Base-by-base conservation (phyloP, 305 asterid genomes). In the Plantago rigida region DNA sequence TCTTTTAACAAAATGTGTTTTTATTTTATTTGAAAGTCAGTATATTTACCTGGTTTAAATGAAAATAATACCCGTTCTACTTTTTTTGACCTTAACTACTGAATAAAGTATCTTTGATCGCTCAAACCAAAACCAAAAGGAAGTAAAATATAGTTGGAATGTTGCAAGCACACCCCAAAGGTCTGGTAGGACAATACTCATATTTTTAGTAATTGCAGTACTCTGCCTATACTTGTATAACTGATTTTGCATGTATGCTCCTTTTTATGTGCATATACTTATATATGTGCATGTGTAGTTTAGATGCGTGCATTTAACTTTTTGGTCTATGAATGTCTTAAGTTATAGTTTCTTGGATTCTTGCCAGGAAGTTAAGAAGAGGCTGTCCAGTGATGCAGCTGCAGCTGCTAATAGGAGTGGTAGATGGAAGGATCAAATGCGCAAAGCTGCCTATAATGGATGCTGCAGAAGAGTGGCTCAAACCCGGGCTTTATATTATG, bases 351-450 rank as follows among this genome's bases (percentile, higher is more conserved):
- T 71, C 58, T 66, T 65, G 54, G 31, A 47, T 26, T 64, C 22
- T 74, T 62, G 62, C 71, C 94, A 92, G 99, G 97, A 80, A 80
- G 88, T 79, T 29, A 89, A 87, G 80, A 92, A 79, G 80, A 87
- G 99, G 80, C 78, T 92, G 76, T 82, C 97, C 59, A 69, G 81
- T 74, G 97, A 87, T 71, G 94, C 83, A 69, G 94, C 82, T 56
- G 95, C 96, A 63, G 75, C 94, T 28, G 94, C 97, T 66, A 82
- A 71, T 56, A 77, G 86, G 61, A 75, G 75, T 67, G 99, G 99
- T 71, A 79, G 99, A 77, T 92, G 97, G 99, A 89, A 85, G 82
- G 87, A 92, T 85, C 99, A 92, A 77, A 87, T 73, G 70, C 87
- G 92, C 53, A 77, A 82, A 71, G 98, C 85, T 72, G 96, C 98